Conservation (phyloP, 164 flowering plant species). For the Paratinospora sagittata region DNA sequence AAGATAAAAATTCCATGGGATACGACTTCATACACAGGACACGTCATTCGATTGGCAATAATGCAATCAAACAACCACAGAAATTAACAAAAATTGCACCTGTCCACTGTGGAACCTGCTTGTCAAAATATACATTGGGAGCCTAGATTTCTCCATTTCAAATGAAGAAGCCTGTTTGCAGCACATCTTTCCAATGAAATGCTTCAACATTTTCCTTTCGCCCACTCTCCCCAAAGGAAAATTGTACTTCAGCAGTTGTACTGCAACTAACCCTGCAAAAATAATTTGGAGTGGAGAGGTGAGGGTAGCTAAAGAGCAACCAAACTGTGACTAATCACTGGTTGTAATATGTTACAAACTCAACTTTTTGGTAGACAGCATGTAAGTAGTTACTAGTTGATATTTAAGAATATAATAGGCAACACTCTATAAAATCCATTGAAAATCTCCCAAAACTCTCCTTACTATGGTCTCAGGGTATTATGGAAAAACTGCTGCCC, state of each 20-base stretch:
- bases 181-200: constrained; percentile 20
- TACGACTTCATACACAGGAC: background rate
- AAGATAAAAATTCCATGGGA: background rate
- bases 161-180: constrained; percentile 16
- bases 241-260: background rate
- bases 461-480: too few species aligned
- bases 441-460: background rate
- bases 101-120: constrained; percentile 35
- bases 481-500: too few species aligned
- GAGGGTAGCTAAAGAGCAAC: background rate
- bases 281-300: background rate
- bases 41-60: background rate
- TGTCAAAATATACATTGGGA: constrained; percentile 18
- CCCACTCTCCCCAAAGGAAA: background rate
- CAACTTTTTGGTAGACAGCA: too few species aligned
- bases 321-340: background rate
- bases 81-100: constrained; percentile 20
- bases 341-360: too few species aligned
- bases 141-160: constrained; percentile 16
- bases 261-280: background rate
- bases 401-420: too few species aligned
- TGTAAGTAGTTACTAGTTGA: too few species aligned
- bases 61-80: background rate
- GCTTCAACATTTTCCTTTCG: constrained; percentile 38
- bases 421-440: background rate